These are phyloP conservation scores for Pichia thaimueangensis DNA, from an alignment of 805 yeast genomes.

Conservation along the genomic window DNA sequence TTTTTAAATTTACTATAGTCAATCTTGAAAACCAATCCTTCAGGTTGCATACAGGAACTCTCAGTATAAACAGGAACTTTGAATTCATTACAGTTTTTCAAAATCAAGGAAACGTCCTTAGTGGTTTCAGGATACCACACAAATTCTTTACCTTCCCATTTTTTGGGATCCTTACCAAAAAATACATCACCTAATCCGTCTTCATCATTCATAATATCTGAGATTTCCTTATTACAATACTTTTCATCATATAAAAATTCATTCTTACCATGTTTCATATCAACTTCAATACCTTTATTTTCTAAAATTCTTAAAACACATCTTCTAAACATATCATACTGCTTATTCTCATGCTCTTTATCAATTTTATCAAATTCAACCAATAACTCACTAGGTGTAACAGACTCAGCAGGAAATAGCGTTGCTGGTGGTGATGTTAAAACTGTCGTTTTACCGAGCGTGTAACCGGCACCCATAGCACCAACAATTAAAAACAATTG, in stretches of 20 bases:
- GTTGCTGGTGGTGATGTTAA: conserved; percentile 25
- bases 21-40: conserved; percentile 13
- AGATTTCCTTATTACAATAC: conserved; percentile 19
- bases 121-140: conserved; percentile 20
- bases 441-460: conserved; percentile 24
- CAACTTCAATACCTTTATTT: conserved; percentile 17
- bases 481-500: conserved; percentile 25
- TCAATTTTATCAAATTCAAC: conserved; percentile 12
- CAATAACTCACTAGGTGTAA: conserved; percentile 19
- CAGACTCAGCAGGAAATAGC: conserved; percentile 25
- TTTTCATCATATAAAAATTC: conserved; percentile 5
- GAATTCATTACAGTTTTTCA: conserved; percentile 23
- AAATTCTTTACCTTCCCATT: conserved; percentile 15
- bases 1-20: conserved; percentile 16
- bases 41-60: background rate
- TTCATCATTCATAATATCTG: conserved; percentile 15
- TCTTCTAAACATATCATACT: conserved; percentile 23
- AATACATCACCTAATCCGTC: conserved; percentile 21
- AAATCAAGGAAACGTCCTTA: conserved; percentile 18
- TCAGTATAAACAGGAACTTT: conserved; percentile 22
- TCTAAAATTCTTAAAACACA: conserved; percentile 23
- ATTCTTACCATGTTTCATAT: conserved; percentile 16
- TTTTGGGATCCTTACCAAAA: conserved; percentile 17
- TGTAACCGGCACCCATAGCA: conserved; percentile 31
- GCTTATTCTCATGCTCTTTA: conserved; percentile 9